Conservation (phyloP, 306 rosid genomes). For the Citrullus mucosospermus region DNA sequence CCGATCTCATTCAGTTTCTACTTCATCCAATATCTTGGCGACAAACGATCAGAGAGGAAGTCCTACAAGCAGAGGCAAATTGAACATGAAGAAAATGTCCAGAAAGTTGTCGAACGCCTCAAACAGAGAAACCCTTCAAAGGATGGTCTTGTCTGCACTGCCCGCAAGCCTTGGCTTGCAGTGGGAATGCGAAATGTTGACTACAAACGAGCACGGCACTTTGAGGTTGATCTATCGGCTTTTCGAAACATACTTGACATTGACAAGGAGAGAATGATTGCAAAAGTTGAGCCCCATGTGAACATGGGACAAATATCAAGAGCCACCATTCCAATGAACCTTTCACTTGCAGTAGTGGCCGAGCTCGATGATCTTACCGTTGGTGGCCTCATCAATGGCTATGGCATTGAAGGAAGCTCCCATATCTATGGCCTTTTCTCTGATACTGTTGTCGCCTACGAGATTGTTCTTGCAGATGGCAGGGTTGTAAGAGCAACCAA, state of each 20-base stretch:
- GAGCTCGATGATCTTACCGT: constrained; percentile 98
- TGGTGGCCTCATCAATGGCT: constrained; percentile 96
- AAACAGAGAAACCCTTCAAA: constrained; percentile 67
- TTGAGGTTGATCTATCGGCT: constrained; percentile 81
- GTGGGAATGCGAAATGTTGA: constrained; percentile 98
- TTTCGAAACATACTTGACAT: constrained; percentile 71
- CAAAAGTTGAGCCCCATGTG: constrained; percentile 87
- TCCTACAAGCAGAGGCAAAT: constrained; percentile 76
- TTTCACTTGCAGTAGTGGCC: constrained; percentile 88
- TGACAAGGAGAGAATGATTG: constrained; percentile 62
- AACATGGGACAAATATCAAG: constrained; percentile 94
- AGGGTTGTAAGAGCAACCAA: constrained; percentile 80
- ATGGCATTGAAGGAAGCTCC: constrained; percentile 97
- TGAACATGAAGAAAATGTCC: constrained; percentile 80
- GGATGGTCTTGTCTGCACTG: constrained; percentile 97
- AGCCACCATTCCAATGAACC: constrained; percentile 80
- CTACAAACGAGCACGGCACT: constrained; percentile 95
- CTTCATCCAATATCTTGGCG: constrained; percentile 82
- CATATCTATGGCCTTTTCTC: constrained; percentile 84
- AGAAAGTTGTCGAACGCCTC: constrained; percentile 77
- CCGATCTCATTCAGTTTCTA: constrained; percentile 79
- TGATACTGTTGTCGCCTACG: constrained; percentile 87
- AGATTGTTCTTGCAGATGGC: constrained; percentile 83
- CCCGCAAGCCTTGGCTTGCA: constrained; percentile 93
- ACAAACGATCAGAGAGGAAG: constrained; percentile 75